Percentiles rank a stretch among this genome's conserved stretches.
Evolutionary conservation across 768 basidiomycete species (phyloP).

Genomic region (Thelephora ganbajun): DNA sequence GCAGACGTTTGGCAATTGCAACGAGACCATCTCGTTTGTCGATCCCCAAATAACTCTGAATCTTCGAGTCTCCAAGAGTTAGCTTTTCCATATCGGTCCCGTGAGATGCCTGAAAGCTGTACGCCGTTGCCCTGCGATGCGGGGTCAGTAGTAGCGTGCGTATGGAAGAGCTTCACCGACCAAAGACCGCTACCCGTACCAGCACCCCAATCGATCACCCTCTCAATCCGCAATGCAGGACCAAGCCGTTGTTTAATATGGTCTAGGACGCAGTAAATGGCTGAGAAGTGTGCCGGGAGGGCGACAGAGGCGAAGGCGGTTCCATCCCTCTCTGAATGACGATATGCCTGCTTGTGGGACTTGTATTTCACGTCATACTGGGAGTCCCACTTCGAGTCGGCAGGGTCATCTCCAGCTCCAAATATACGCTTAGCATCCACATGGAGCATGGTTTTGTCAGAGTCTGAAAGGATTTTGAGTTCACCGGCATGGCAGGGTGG

Average conservation of each 20-base stretch:
- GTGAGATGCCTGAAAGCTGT: conserved; percentile 40
- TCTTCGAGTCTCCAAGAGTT: conserved; percentile 30
- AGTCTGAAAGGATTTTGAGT: conserved; percentile 25
- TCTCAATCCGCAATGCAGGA: conserved; percentile 41
- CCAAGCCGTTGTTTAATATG: conserved; percentile 53
- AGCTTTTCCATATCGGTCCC: conserved; percentile 18
- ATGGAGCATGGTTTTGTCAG: conserved; percentile 49
- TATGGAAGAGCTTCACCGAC: conserved; percentile 22
- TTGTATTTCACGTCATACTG: conserved; percentile 46
- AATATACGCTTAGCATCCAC: conserved; percentile 66
- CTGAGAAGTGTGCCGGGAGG: conserved; percentile 79
- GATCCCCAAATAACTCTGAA: conserved; percentile 56
- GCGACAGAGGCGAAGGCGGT: conserved; percentile 77
- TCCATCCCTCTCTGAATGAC: conserved; percentile 56
- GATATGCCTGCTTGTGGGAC: conserved; percentile 39
- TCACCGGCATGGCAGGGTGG: neutral
- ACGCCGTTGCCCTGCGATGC: conserved; percentile 43
- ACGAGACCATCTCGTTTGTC: conserved; percentile 66
- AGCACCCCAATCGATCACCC: conserved; percentile 74
- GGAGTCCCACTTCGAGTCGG: conserved; percentile 33
- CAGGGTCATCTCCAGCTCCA: conserved; percentile 19
- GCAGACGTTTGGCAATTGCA: conserved; percentile 48
- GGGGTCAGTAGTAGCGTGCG: conserved; percentile 3
- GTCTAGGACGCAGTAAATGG: conserved; percentile 58
- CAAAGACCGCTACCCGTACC: conserved; percentile 77